These are phyloP conservation scores for Trichoderma harzianum DNA, from an alignment of 2,329 filamentous ascomycete genomes.

Conservation along the genomic window DNA sequence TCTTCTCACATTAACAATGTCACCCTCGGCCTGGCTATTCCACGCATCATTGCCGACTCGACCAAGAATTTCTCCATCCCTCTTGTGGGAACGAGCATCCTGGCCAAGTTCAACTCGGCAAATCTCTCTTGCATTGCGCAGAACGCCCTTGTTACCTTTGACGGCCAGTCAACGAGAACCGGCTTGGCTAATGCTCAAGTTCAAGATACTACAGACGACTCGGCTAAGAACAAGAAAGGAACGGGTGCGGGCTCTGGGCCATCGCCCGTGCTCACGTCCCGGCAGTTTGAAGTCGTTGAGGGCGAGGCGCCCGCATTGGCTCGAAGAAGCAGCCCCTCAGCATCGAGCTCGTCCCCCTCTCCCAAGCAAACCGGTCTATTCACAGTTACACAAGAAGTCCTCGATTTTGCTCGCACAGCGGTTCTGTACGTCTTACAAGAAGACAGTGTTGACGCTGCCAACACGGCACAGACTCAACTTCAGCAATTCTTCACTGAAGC, in stretches of 20 bases:
- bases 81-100: constrained; percentile 64
- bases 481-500: constrained; percentile 52
- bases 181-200: constrained; percentile 30
- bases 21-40: constrained; percentile 76
- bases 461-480: constrained; percentile 51
- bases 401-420: constrained; percentile 62
- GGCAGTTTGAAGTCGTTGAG: neutral
- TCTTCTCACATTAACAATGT: constrained; percentile 55
- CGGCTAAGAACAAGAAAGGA: neutral
- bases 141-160: constrained; percentile 85
- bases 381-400: constrained; percentile 49
- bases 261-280: neutral
- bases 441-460: constrained; percentile 47
- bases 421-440: constrained; percentile 62
- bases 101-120: constrained; percentile 71
- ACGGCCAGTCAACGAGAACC: constrained; percentile 48
- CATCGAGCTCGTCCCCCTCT: neutral
- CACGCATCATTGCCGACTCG: constrained; percentile 65
- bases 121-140: constrained; percentile 79
- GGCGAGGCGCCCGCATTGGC: neutral
- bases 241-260: neutral
- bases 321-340: neutral
- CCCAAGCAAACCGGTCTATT: constrained; percentile 35
- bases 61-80: constrained; percentile 70
- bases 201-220: constrained; percentile 23